Percentiles rank a stretch among this genome's conserved stretches.
phyloP scores from a whole-genome alignment of 768 basidiomycete species.

The Hygrophorus russula region DNA sequence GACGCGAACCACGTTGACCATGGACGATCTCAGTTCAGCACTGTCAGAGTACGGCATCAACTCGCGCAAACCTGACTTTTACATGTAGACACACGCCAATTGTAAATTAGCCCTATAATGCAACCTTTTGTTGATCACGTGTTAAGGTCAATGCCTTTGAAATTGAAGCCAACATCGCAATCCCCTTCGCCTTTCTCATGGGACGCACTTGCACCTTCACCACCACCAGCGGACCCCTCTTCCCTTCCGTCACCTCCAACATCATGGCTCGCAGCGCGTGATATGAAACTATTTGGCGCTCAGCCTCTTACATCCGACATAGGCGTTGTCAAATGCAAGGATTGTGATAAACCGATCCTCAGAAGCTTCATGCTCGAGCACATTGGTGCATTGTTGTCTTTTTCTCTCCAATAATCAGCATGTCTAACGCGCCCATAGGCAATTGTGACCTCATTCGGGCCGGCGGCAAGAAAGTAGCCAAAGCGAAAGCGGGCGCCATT shows the following conservation, averaged over 20 bases:
- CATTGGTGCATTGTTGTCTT: constrained; percentile 36
- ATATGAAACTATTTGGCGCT: constrained; percentile 83
- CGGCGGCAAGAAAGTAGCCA: constrained; percentile 39
- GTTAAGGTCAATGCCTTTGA: constrained; percentile 13
- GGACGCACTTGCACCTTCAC: constrained; percentile 30
- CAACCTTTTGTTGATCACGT: too few species aligned
- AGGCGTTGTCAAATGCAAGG: constrained; percentile 64
- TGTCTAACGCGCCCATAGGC: constrained; percentile 23
- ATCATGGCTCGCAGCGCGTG: constrained; percentile 72
- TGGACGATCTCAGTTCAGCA: constrained; percentile 93
- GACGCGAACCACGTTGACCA: constrained; percentile 87
- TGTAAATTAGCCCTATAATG: too few species aligned
- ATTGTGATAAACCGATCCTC: constrained; percentile 75
- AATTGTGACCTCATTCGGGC: constrained; percentile 52
- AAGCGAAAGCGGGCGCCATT: constrained; percentile 33
- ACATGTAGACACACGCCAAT: constrained; percentile 38
- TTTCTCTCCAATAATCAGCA: constrained; percentile 2
- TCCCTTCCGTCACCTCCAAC: constrained; percentile 64
- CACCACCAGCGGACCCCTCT: constrained; percentile 24
- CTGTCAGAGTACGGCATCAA: constrained; percentile 95
- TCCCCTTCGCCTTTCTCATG: constrained; percentile 53
- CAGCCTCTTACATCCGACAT: constrained; percentile 54
- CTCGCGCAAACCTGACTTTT: constrained; percentile 90
- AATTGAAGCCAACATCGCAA: constrained; percentile 33
- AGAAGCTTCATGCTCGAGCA: constrained; percentile 70